Evolutionary conservation across 768 basidiomycete species (phyloP).

Genomic region (Amanita rubescens): DNA sequence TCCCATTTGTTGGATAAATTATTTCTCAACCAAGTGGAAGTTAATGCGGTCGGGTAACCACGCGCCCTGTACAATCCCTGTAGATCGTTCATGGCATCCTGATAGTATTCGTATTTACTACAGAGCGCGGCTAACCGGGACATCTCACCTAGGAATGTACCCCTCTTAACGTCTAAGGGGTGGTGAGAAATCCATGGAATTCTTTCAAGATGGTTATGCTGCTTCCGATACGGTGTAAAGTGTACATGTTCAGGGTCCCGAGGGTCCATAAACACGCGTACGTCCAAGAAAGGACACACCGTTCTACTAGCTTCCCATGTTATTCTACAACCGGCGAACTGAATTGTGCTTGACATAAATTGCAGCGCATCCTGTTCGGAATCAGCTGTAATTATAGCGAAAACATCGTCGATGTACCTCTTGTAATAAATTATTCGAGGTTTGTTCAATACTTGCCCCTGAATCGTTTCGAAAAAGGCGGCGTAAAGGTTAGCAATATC

Average conservation of each 20-base stretch:
- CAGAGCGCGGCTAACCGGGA: conserved; percentile 2
- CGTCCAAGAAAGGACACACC: too few relatives aligned
- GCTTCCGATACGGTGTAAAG: conserved; percentile 8
- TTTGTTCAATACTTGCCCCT: too few relatives aligned
- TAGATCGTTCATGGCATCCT: neutral
- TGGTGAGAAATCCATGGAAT: conserved; percentile 20
- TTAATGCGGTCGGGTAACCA: neutral
- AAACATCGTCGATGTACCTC: neutral
- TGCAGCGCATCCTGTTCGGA: neutral
- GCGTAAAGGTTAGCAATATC: neutral
- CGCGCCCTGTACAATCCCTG: neutral
- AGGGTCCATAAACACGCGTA: too few relatives aligned
- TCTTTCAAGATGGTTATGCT: conserved; percentile 19
- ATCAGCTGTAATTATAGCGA: neutral
- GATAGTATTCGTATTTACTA: neutral
- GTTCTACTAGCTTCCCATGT: neutral
- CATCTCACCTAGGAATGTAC: conserved; percentile 19
- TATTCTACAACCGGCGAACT: neutral
- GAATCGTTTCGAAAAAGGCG: too few relatives aligned
- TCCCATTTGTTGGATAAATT: neutral
- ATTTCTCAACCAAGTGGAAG: neutral
- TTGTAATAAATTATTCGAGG: neutral
- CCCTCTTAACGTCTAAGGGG: conserved; percentile 18
- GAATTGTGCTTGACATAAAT: neutral
- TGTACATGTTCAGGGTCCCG: neutral